Evolutionary conservation across 306 rosid genomes (phyloP), one percentile per base, ranked within the genome.

Genomic region (Rubus idaeus): DNA sequence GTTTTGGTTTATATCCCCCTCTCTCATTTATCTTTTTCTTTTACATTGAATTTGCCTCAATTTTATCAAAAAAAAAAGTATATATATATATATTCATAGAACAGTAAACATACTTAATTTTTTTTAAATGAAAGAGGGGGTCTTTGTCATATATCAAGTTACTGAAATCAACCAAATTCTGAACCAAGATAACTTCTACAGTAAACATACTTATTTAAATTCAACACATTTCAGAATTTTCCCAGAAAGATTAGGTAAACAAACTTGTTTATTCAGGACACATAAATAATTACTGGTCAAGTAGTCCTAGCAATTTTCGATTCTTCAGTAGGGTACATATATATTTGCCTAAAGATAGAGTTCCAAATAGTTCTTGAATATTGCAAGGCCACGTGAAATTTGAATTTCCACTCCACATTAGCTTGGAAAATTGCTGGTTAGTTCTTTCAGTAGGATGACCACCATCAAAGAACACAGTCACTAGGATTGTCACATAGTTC

Each of bases 401-500:
- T 46, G 62, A 49, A 35, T 46, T 37, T 60, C 85, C 90, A 78
- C 3, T 66, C 91, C 91, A 88, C 40, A 70, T 44, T 23, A 45
- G 70, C 26, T 79, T 8, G 26, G 93, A 82, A 1, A 81, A 57
- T 37, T 72, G 77, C 13, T 73, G 5, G 74, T 77, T 58, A 9
- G 61, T 82, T 8, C 7, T 71, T 1, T 87, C 85, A 0, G 89
- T 69, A 0, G 78, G 86, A 86, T 87, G 93, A 77, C 18, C 5
- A n/a, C 85, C 49, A 20, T 87, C 90, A 11, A 79, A 89, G 83
- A 81, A 84, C 52, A 73, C 78, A 30, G 1, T 88, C 86, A 17
- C 6, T 49, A 0, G 69, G 76, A 78, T 78, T 79, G 55, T 41
- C 70, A 71, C 92, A 86, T 13, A 86, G 20, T 18, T 87, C n/a